Evolutionary conservation across 192 early-diverging fungal species (phyloP).

Genomic region (Coemansia sp.): DNA sequence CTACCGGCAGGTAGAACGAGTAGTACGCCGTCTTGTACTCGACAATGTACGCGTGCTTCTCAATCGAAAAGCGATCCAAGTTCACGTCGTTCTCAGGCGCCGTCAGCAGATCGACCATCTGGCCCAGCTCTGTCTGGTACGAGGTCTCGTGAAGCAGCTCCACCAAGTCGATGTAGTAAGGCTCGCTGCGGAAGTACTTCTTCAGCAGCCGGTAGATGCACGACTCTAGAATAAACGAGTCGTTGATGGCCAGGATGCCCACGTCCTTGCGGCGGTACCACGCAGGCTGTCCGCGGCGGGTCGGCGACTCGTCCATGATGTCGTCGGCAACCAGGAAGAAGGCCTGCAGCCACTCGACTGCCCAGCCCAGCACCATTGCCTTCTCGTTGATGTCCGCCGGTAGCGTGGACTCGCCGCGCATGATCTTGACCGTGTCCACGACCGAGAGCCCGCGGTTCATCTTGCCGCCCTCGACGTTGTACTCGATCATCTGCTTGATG

Average conservation of each 20-base stretch:
- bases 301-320: constrained; percentile 96
- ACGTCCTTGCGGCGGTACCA: constrained; percentile 90
- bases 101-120: constrained; percentile 96
- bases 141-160: constrained; percentile 95
- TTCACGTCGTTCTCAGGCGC: constrained; percentile 95
- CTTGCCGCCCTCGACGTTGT: constrained; percentile 75
- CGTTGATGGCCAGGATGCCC: constrained; percentile 92
- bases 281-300: constrained; percentile 93
- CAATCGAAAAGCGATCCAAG: constrained; percentile 82
- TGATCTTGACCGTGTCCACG: constrained; percentile 77
- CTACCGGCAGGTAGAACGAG: constrained; percentile 98
- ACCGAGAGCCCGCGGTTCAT: constrained; percentile 98
- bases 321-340: constrained; percentile 98
- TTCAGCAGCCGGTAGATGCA: constrained; percentile 91
- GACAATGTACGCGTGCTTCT: constrained; percentile 94
- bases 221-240: constrained; percentile 88
- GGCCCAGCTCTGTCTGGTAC: constrained; percentile 96
- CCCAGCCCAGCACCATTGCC: constrained; percentile 91
- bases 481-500: constrained; percentile 61
- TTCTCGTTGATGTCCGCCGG: constrained; percentile 78
- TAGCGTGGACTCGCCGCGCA: constrained; percentile 64
- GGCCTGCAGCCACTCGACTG: constrained; percentile 96
- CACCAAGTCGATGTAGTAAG: constrained; percentile 86
- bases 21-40: constrained; percentile 98
- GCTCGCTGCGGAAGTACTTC: constrained; percentile 82